Percentiles rank a stretch among this genome's conserved stretches.
These are phyloP conservation scores for Pleurotus tuber-regium DNA, from an alignment of 768 basidiomycete genomes.

Conservation along the genomic window DNA sequence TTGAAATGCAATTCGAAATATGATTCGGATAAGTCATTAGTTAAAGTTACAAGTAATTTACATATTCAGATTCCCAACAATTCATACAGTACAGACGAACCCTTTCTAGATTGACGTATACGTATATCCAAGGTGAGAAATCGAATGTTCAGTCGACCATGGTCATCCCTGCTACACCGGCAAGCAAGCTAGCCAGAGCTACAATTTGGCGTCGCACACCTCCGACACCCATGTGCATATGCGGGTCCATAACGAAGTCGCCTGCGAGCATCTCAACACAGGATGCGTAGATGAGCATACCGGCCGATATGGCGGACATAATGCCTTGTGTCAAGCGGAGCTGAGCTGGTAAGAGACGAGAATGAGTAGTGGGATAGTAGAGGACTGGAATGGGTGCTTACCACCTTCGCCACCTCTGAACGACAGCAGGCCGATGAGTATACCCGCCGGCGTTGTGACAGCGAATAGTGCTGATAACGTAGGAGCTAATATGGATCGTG, in stretches of 20 bases:
- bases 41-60: too few relatives aligned
- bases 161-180: conserved; percentile 8
- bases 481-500: conserved; percentile 36
- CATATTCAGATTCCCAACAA: too few relatives aligned
- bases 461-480: conserved; percentile 64
- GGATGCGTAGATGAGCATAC: conserved; percentile 80
- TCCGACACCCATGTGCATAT: conserved; percentile 58
- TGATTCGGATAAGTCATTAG: too few relatives aligned
- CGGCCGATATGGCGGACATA: conserved; percentile 80
- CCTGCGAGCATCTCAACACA: conserved; percentile 87
- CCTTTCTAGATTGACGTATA: too few relatives aligned
- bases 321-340: conserved; percentile 63
- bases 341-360: conserved; percentile 39
- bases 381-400: conserved; percentile 16
- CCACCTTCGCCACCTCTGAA: conserved; percentile 35
- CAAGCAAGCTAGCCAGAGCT: conserved; percentile 16
- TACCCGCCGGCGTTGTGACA: conserved; percentile 70
- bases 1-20: too few relatives aligned
- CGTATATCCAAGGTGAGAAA: too few relatives aligned
- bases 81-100: too few relatives aligned
- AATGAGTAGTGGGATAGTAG: background rate
- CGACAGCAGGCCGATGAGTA: conserved; percentile 52
- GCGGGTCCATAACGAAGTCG: conserved; percentile 51
- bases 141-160: conserved; percentile 5
- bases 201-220: conserved; percentile 36